These are phyloP conservation scores for Brettanomyces bruxellensis DNA, from an alignment of 805 yeast species.

Conservation along the genomic window DNA sequence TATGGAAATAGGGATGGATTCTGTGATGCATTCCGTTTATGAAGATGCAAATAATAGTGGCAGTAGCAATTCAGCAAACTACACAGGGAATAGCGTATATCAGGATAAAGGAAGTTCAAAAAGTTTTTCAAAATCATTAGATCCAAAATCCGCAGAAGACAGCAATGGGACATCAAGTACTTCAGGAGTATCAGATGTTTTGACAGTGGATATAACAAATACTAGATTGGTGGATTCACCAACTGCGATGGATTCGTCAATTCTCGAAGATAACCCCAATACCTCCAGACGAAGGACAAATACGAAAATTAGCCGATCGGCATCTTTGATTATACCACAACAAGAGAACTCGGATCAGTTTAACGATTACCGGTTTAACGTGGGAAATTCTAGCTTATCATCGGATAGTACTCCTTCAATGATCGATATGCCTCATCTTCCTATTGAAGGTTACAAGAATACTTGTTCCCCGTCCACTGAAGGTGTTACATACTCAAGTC, in stretches of 20 bases:
- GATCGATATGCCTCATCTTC: neutral
- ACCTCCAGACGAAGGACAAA: neutral
- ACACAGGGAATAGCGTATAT: neutral
- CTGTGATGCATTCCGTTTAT: neutral
- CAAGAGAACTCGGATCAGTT: too few species aligned
- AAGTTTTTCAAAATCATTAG: too few species aligned
- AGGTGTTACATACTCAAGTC: too few species aligned
- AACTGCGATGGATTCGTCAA: neutral
- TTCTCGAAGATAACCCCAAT: too few species aligned
- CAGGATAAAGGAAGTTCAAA: too few species aligned
- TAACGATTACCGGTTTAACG: too few species aligned
- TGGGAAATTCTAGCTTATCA: too few species aligned
- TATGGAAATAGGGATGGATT: neutral
- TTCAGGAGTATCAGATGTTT: neutral
- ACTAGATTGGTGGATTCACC: neutral
- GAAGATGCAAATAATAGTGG: neutral
- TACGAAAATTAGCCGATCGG: too few species aligned
- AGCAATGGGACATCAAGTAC: too few species aligned
- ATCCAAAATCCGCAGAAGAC: too few species aligned
- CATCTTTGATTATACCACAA: too few species aligned
- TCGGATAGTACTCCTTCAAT: too few species aligned
- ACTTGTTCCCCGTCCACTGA: neutral
- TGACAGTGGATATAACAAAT: neutral
- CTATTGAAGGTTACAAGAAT: neutral
- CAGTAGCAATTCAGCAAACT: neutral